Percentiles rank a stretch among this genome's conserved stretches.
Conservation (phyloP, 305 asterid species). For the Coffea humblotiana region DNA sequence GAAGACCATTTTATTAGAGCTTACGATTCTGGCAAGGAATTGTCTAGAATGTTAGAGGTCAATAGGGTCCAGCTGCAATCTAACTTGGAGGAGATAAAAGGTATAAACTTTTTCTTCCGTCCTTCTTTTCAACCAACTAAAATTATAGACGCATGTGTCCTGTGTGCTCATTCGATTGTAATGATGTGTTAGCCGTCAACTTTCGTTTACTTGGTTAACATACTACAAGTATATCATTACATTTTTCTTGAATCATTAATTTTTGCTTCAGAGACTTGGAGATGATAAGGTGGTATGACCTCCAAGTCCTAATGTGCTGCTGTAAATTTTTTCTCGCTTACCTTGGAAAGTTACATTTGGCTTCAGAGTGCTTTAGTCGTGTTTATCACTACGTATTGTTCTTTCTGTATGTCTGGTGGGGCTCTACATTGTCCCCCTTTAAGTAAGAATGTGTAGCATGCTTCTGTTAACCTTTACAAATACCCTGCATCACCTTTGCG, state of each 20-base stretch:
- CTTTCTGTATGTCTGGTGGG: not conserved
- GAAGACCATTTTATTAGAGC: slow-evolving; percentile 80
- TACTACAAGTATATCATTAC: not conserved
- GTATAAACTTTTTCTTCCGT: slow-evolving; percentile 23
- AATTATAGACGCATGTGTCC: not conserved
- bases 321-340: not conserved
- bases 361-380: not conserved
- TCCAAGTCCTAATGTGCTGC: not conserved
- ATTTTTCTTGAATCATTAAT: not conserved
- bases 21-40: slow-evolving; percentile 84
- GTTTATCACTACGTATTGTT: not conserved
- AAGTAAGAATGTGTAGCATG: not conserved
- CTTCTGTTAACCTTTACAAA: not conserved
- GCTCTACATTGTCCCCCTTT: not conserved
- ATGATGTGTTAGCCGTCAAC: not conserved
- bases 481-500: not conserved
- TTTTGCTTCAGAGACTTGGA: not conserved
- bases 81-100: slow-evolving; percentile 80
- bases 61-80: slow-evolving; percentile 80
- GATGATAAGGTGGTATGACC: not conserved
- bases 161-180: not conserved
- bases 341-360: not conserved
- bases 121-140: not conserved
- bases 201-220: not conserved
- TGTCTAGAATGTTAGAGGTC: slow-evolving; percentile 85